Evolutionary conservation across 345 rosid genomes (phyloP).

Genomic region (Bretschneidera sinensis): DNA sequence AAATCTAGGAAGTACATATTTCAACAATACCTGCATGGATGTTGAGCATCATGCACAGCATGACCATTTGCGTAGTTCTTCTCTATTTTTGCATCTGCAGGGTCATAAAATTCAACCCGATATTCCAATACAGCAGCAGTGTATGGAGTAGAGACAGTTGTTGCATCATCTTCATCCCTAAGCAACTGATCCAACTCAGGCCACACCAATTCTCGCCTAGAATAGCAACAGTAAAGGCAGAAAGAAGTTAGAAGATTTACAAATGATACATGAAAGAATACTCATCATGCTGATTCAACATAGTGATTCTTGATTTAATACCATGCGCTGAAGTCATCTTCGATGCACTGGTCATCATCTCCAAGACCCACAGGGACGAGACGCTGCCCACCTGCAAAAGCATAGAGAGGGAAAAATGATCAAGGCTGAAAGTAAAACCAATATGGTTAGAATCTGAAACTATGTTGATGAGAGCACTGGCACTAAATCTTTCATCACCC

Average conservation of each 20-base stretch:
- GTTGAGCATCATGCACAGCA: constrained; percentile 73
- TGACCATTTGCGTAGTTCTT: constrained; percentile 73
- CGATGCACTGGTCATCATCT: constrained; percentile 91
- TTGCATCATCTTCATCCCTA: constrained; percentile 70
- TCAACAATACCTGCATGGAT: constrained; percentile 76
- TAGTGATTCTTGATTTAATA: constrained; percentile 20
- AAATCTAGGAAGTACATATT: constrained; percentile 5
- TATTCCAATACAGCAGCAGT: constrained; percentile 92
- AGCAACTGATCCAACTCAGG: constrained; percentile 88
- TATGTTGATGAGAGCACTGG: neutral
- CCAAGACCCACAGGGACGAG: constrained; percentile 79
- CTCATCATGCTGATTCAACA: constrained; percentile 3
- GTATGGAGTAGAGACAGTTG: constrained; percentile 74
- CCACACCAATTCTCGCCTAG: constrained; percentile 87
- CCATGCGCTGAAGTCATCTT: constrained; percentile 86
- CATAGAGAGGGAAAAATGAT: constrained; percentile 1
- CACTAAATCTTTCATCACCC: neutral
- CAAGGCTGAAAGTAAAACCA: neutral
- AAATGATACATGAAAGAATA: constrained; percentile 4
- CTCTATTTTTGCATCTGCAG: constrained; percentile 34
- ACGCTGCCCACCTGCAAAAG: constrained; percentile 73
- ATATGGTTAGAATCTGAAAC: neutral
- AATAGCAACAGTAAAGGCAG: constrained; percentile 10
- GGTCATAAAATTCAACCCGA: constrained; percentile 64
- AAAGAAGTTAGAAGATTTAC: neutral